These are phyloP conservation scores for Aspergillus baeticus DNA, from an alignment of 495 filamentous ascomycete genomes.

Conservation along the genomic window DNA sequence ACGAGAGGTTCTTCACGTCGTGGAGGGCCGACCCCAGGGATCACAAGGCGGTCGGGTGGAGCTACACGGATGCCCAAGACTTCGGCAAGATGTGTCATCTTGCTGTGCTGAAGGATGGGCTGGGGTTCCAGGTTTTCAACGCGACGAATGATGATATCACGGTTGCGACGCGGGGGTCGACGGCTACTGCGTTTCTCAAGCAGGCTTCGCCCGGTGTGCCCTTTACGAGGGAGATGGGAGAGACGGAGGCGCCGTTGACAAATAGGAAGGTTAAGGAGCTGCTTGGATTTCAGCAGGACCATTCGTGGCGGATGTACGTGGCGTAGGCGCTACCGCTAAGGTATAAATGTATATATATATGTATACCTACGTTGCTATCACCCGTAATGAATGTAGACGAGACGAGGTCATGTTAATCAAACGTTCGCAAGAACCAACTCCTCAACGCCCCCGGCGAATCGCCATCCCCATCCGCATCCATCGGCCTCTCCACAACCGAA, in stretches of 20 bases:
- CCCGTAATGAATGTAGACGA: too few relatives aligned
- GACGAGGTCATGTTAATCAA: too few relatives aligned
- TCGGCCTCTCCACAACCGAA: neutral
- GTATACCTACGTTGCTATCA: too few relatives aligned
- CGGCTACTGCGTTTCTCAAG: slow-evolving; percentile 45
- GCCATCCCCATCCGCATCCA: neutral
- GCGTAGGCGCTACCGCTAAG: neutral
- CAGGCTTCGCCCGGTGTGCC: slow-evolving; percentile 42
- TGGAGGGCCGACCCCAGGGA: slow-evolving; percentile 49
- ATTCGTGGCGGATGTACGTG: slow-evolving; percentile 21
- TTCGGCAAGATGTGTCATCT: slow-evolving; percentile 58
- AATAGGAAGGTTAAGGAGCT: slow-evolving; percentile 59
- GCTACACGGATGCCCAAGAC: slow-evolving; percentile 59
- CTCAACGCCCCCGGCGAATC: neutral
- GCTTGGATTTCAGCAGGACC: slow-evolving; percentile 55
- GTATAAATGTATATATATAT: too few relatives aligned
- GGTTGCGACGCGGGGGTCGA: slow-evolving; percentile 33
- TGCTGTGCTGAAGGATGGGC: slow-evolving; percentile 43
- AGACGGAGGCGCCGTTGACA: slow-evolving; percentile 54
- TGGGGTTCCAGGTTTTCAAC: slow-evolving; percentile 63
- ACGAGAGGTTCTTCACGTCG: slow-evolving; percentile 44
- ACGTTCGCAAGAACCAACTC: neutral
- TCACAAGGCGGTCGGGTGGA: slow-evolving; percentile 57
- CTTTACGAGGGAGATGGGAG: slow-evolving; percentile 52
- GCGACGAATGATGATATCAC: slow-evolving; percentile 61